Evolutionary conservation across 768 basidiomycete species (phyloP).

Genomic region (Coprinopsis marcescibilis): DNA sequence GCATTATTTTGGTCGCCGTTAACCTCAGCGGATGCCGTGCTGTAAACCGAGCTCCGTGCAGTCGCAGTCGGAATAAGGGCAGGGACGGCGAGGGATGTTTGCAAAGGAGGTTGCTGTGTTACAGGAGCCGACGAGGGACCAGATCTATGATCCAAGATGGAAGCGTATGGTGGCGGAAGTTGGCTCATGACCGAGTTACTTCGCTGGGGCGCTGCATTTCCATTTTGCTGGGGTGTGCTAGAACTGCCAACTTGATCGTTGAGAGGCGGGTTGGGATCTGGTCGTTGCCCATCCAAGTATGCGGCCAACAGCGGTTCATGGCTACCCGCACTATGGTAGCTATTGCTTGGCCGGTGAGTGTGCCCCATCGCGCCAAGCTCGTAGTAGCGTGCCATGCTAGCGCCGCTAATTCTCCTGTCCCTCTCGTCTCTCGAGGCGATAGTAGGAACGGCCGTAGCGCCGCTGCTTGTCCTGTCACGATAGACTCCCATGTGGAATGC

Average conservation of each 20-base stretch:
- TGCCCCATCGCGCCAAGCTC: slow-evolving; percentile 3
- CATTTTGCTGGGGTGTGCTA: too few species aligned
- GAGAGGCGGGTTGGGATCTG: neutral
- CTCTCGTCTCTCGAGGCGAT: slow-evolving; percentile 20
- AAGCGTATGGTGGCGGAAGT: slow-evolving; percentile 6
- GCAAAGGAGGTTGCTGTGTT: neutral
- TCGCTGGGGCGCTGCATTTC: neutral
- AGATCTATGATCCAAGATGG: neutral
- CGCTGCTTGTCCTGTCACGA: slow-evolving; percentile 27
- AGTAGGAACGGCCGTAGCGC: slow-evolving; percentile 34
- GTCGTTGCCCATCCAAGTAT: slow-evolving; percentile 20
- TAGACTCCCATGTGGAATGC: slow-evolving; percentile 23
- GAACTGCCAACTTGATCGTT: neutral
- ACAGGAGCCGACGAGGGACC: neutral
- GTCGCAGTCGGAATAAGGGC: neutral
- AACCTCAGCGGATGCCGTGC: slow-evolving; percentile 1
- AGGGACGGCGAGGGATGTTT: neutral
- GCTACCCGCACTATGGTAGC: slow-evolving; percentile 43
- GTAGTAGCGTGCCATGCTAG: slow-evolving; percentile 14
- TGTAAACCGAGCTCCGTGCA: slow-evolving; percentile 9
- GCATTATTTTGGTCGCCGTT: neutral
- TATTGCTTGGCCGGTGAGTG: neutral
- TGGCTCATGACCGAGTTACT: neutral
- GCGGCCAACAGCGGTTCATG: slow-evolving; percentile 54
- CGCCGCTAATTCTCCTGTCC: slow-evolving; percentile 13